Percentiles rank a stretch among this genome's conserved stretches.
Evolutionary conservation across 2,329 filamentous ascomycete species (phyloP).

Genomic region (Exophiala xenobiotica): DNA sequence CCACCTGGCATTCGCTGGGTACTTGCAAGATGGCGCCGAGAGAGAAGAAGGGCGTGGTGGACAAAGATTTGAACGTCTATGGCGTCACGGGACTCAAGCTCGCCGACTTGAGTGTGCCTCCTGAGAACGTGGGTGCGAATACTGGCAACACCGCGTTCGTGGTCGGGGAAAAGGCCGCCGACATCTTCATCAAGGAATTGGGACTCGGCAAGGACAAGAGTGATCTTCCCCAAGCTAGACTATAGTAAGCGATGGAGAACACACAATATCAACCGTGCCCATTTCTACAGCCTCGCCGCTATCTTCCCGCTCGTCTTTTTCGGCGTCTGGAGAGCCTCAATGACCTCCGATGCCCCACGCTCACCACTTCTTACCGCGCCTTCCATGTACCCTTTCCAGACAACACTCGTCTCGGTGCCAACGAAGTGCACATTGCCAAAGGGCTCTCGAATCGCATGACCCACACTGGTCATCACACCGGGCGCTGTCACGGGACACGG

Average conservation of each 20-base stretch:
- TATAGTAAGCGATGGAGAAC: too few relatives aligned
- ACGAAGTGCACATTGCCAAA: slow-evolving; percentile 51
- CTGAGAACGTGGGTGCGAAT: slow-evolving; percentile 44
- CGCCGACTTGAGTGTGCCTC: slow-evolving; percentile 25
- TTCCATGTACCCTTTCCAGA: slow-evolving; percentile 61
- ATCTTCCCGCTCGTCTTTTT: too few relatives aligned
- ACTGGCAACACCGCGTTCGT: slow-evolving; percentile 49
- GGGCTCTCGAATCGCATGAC: slow-evolving; percentile 36
- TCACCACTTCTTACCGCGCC: slow-evolving; percentile 54
- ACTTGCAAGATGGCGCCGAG: slow-evolving; percentile 49
- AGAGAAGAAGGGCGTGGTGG: slow-evolving; percentile 46
- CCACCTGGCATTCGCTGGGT: slow-evolving; percentile 26
- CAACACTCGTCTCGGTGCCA: slow-evolving; percentile 53
- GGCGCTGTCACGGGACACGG: slow-evolving; percentile 40
- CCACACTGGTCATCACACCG: slow-evolving; percentile 37
- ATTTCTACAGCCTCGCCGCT: background rate
- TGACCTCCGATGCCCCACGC: slow-evolving; percentile 41
- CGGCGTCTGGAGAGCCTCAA: slow-evolving; percentile 41
- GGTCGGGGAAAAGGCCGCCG: slow-evolving; percentile 46
- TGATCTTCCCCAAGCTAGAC: too few relatives aligned
- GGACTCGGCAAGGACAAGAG: slow-evolving; percentile 18
- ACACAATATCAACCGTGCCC: too few relatives aligned
- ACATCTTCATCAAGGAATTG: slow-evolving; percentile 36
- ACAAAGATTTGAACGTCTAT: slow-evolving; percentile 44
- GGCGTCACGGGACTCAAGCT: slow-evolving; percentile 45